phyloP scores from a whole-genome alignment of 106 monocot genomes.

The Agapanthus africanus region DNA sequence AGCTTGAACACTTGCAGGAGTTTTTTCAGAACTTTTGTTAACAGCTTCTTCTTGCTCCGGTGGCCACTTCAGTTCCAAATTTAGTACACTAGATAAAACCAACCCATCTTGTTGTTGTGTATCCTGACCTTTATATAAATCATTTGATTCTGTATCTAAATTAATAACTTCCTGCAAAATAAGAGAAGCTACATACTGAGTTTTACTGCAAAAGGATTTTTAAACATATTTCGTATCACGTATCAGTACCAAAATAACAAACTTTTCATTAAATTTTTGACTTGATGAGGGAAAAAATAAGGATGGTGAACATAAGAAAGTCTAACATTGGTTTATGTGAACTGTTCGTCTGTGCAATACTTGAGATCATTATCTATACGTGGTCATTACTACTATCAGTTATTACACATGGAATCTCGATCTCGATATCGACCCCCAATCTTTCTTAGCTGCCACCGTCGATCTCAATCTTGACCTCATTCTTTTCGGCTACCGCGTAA shows the following conservation, averaged over 20 bases:
- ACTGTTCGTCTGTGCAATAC: too few relatives aligned
- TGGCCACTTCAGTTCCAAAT: slow-evolving; percentile 56
- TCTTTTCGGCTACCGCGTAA: too few relatives aligned
- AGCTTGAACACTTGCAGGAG: slow-evolving; percentile 18
- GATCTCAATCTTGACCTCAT: too few relatives aligned
- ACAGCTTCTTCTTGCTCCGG: slow-evolving; percentile 14
- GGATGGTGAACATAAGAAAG: background rate
- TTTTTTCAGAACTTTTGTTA: slow-evolving; percentile 8
- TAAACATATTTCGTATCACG: background rate
- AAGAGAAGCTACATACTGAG: background rate
- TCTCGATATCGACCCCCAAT: too few relatives aligned
- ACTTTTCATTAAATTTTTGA: background rate
- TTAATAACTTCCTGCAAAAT: slow-evolving; percentile 52
- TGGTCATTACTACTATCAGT: too few relatives aligned
- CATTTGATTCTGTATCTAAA: slow-evolving; percentile 35
- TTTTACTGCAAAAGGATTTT: background rate
- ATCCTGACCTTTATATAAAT: slow-evolving; percentile 28
- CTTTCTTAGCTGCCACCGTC: too few relatives aligned
- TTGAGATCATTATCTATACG: background rate
- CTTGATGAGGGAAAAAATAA: background rate
- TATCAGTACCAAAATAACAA: background rate
- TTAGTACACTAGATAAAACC: slow-evolving; percentile 52
- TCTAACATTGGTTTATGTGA: background rate
- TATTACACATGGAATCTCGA: too few relatives aligned
- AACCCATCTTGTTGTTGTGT: slow-evolving; percentile 23